Base-by-base conservation (phyloP, 164 flowering plant species). In the Magnolia kwangsiensis region DNA sequence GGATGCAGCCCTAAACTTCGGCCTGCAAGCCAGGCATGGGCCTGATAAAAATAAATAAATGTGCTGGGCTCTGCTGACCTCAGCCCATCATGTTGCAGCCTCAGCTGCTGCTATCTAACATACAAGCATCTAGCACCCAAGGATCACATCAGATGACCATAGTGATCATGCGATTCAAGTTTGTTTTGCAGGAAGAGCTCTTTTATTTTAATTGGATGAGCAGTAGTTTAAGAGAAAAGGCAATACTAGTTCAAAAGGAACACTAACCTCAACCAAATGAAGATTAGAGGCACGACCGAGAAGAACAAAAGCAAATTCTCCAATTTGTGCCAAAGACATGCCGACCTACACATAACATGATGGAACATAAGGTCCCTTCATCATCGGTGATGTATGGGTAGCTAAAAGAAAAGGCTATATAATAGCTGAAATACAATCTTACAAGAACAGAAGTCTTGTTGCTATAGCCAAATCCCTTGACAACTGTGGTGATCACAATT, bases 241-340 rank as follows among this genome's bases (percentile, higher is more conserved):
- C 45, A 37, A 37, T 37, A 37, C 7, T 37, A 3, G 45, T 37
- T 37, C 45, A 37, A 37, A 4, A 37, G 45, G 16, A 69, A 24
- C 68, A 85, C 86, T 68, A 27, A 95, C 98, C 97, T 92, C 98
- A 79, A 95, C 92, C 78, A 95, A 88, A 83, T 90, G 90, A 86
- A 92, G 90, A 86, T 95, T 91, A 59, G 98, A 93, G 75, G 98
- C 98, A 72, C 97, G 97, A 74, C 98, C 93, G 69, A 95, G 90
- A 84, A 95, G 95, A 81, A 95, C 96, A 85, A 95, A 95, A 80
- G 98, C 95, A 82, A 95, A 95, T 82, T 95, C 97, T 70, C 98
- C 98, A 78, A 95, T 95, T 79, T 95, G 98, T 51, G 98, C 98
- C 74, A 95, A 81, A 75, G 97, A 95, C 95, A 95, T 91, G 51